Evolutionary conservation across 768 basidiomycete species (phyloP).

Genomic region (Strobilomyces echinocephalus): DNA sequence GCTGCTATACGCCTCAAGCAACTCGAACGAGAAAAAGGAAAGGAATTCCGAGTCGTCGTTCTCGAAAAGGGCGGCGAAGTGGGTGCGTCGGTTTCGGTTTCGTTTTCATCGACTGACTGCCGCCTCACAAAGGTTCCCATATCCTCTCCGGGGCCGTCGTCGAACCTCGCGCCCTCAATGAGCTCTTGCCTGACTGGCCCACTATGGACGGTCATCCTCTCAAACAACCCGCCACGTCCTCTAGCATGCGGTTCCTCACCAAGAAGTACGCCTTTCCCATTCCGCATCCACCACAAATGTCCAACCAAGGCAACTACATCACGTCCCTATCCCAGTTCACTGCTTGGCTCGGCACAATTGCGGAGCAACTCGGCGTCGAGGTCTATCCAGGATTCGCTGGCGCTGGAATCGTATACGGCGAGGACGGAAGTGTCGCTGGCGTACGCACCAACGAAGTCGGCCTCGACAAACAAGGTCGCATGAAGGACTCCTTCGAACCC

Average conservation of each 20-base stretch:
- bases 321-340: slow-evolving; percentile 85
- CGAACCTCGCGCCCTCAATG: slow-evolving; percentile 86
- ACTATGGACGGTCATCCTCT: slow-evolving; percentile 67
- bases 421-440: slow-evolving; percentile 49
- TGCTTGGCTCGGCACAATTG: slow-evolving; percentile 52
- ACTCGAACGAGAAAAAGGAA: slow-evolving; percentile 45
- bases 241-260: slow-evolving; percentile 85
- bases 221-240: slow-evolving; percentile 70
- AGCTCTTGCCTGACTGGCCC: slow-evolving; percentile 85
- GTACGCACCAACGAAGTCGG: slow-evolving; percentile 94
- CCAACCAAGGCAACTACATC: slow-evolving; percentile 41
- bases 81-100: slow-evolving; percentile 47
- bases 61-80: slow-evolving; percentile 94
- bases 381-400: slow-evolving; percentile 97
- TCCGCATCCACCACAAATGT: slow-evolving; percentile 97
- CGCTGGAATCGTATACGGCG: slow-evolving; percentile 70
- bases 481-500: slow-evolving; percentile 88
- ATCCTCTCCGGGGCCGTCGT: slow-evolving; percentile 95
- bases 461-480: slow-evolving; percentile 65
- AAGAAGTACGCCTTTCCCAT: slow-evolving; percentile 64
- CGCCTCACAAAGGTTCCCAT: slow-evolving; percentile 65
- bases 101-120: neutral
- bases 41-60: slow-evolving; percentile 85
- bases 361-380: slow-evolving; percentile 61
- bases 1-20: slow-evolving; percentile 97